Base-by-base conservation (phyloP, 306 rosid genomes). In the Vigna mungo region DNA sequence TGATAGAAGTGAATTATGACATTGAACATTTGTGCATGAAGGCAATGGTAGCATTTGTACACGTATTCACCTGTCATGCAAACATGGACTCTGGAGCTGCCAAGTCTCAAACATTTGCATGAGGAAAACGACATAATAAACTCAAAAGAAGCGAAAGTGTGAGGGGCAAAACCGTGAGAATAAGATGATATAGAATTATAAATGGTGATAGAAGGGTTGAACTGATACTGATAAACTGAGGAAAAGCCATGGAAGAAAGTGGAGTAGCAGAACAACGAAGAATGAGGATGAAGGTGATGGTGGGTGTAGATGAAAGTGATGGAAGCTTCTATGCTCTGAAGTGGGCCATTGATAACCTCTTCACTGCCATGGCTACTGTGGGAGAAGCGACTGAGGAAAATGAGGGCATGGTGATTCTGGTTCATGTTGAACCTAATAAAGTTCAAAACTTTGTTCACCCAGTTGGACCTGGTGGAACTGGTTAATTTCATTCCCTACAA, bases 301-400 rank as follows among this genome's bases (percentile, higher is more conserved):
- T 91, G 56, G 94, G 91, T 1, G 37, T 91, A 12, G 97, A 91
- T 39, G 91, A 88, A 70, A 91, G 94, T 49, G 92, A 88, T 0
- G 82, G 71, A 3, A 91, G 97, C 80, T 86, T 84, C 78, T 77
- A 86, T 54, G 92, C 92, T 5, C 92, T 89, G 2, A 63, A 72
- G 61, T 91, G 97, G 92, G 86, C 87, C 16, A 85, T 89, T 2
- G 80, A 88, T 51, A 77, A 80, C 55, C 84, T 88, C 49, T 72
- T 86, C 7, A 51, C 23, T 1, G 17, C 70, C n/a, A 64, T 65
- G 23, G 78, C 73, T 11, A 34, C 32, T 47, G 70, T 37, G 46
- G 77, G 30, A 52, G 69, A 15, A 11, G 16, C 43, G 36, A 15
- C 78, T 12, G 21, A 67, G 54, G 64, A 64, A 30, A 78, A 77